Conservation (phyloP, 164 flowering plant genomes). For the Saururus chinensis region DNA sequence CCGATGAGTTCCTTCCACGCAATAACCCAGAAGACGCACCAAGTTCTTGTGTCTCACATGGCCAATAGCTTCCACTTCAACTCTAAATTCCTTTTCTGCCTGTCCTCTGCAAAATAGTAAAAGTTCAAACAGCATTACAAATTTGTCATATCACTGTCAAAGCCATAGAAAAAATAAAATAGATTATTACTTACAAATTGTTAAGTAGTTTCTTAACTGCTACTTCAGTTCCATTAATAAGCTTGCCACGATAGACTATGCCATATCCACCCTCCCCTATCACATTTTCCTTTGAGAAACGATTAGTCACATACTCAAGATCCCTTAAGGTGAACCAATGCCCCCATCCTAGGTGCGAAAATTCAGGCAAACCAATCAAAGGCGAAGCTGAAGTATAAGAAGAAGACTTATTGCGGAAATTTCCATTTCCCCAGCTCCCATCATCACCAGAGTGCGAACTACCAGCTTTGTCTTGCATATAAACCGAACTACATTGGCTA, state of each 20-base stretch:
- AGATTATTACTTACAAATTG: slow-evolving; percentile 49
- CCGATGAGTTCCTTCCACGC: slow-evolving; percentile 16
- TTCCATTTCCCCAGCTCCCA: slow-evolving; percentile 44
- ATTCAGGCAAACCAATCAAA: slow-evolving; percentile 74
- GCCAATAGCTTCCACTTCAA: slow-evolving; percentile 18
- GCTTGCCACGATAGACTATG: slow-evolving; percentile 65
- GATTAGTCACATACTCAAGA: slow-evolving; percentile 61
- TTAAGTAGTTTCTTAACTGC: slow-evolving; percentile 90
- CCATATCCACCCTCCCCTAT: slow-evolving; percentile 98
- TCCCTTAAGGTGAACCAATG: slow-evolving; percentile 94
- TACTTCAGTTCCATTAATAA: slow-evolving; percentile 76
- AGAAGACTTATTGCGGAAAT: slow-evolving; percentile 32
- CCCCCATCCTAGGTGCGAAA: slow-evolving; percentile 93
- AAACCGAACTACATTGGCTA: slow-evolving; percentile 69
- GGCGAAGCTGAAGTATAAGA: slow-evolving; percentile 60
- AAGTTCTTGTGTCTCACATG: slow-evolving; percentile 16
- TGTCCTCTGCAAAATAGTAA: slow-evolving; percentile 8
- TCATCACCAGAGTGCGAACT: slow-evolving; percentile 87
- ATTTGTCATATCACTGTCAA: background rate
- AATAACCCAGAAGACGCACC: slow-evolving; percentile 16
- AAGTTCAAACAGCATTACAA: too few species aligned
- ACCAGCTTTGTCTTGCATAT: slow-evolving; percentile 50
- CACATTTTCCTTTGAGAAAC: slow-evolving; percentile 48
- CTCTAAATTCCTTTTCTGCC: slow-evolving; percentile 18
- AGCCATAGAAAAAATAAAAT: background rate